Evolutionary conservation across 257 asterid genomes (phyloP), one percentile per base, ranked within the genome.

Genomic region (Echium plantagineum): DNA sequence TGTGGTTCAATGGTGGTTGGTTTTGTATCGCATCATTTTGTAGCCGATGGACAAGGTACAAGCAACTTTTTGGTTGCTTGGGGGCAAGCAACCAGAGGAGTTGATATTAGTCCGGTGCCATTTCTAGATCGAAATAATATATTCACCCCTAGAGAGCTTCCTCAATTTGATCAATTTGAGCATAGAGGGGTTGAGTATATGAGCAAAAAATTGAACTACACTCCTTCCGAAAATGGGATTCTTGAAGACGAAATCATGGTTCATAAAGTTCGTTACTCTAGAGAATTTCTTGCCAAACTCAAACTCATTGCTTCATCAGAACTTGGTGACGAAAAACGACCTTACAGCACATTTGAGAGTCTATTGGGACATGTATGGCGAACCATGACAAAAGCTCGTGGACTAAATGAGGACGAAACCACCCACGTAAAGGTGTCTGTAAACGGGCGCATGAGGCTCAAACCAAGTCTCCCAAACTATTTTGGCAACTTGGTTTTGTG

Each of bases 1-100:
- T 89, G 97, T 59, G 97, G 97, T 61, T 89, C 94, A 1, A 72
- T 89, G 72, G 94, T 79, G 59, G 83, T 85, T 5, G 96, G 95
- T 0, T 84, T 86, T 75, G 84, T 94, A 0, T 70, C 89, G 24
- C 93, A 89, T 78, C 97, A 89, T 66, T 66, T 71, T 2, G 93
- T 86, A 56, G 94, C 86, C 0, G 97, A 86, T 59, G 97, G 94
- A 0, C 76, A 76, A 18, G 83, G 94, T 6, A 79, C 86, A 0
- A 81, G 94, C 61, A 83, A 70, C 46, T 90, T 90, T 49, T 55
- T 86, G 53, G 90, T 86, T 52, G 87, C 97, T n/a, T 86, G 96
- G 97, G 96, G 97, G 15, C 77, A 75, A 53, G 90, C 94, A 6
- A 76, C 85, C 17, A 75, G 84, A 0, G 94, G 80, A 3, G 64